Evolutionary conservation across 768 basidiomycete genomes (phyloP).

Genomic region (Trametes elegans): DNA sequence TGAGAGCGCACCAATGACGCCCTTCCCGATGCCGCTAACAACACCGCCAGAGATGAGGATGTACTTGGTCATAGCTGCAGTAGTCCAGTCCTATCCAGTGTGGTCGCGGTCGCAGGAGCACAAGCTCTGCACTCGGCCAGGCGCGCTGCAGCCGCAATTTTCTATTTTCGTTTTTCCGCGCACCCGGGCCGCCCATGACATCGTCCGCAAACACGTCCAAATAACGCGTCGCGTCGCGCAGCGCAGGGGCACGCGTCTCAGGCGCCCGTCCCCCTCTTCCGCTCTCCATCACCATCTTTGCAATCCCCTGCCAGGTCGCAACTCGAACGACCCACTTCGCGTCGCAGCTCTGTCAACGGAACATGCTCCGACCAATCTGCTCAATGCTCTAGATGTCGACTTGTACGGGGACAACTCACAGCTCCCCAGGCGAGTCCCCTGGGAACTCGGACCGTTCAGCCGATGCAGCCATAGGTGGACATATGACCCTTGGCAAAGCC

Average conservation of each 20-base stretch:
- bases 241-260: neutral
- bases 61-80: slow-evolving; percentile 79
- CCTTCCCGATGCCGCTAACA: slow-evolving; percentile 98
- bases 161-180: slow-evolving; percentile 13
- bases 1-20: slow-evolving; percentile 83
- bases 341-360: too few relatives aligned
- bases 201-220: slow-evolving; percentile 7
- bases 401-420: too few relatives aligned
- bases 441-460: too few relatives aligned
- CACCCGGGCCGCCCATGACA: too few relatives aligned
- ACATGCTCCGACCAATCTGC: too few relatives aligned
- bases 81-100: neutral
- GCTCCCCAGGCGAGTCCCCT: too few relatives aligned
- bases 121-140: slow-evolving; percentile 10
- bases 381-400: too few relatives aligned
- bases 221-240: slow-evolving; percentile 21
- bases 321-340: too few relatives aligned
- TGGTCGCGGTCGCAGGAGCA: slow-evolving; percentile 13
- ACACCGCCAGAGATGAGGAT: slow-evolving; percentile 97
- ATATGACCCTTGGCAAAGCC: too few relatives aligned
- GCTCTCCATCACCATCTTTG: neutral
- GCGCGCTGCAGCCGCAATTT: slow-evolving; percentile 9
- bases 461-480: too few relatives aligned
- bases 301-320: neutral
- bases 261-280: neutral